Base-by-base conservation (phyloP, 306 rosid species). In the Vigna angularis region DNA sequence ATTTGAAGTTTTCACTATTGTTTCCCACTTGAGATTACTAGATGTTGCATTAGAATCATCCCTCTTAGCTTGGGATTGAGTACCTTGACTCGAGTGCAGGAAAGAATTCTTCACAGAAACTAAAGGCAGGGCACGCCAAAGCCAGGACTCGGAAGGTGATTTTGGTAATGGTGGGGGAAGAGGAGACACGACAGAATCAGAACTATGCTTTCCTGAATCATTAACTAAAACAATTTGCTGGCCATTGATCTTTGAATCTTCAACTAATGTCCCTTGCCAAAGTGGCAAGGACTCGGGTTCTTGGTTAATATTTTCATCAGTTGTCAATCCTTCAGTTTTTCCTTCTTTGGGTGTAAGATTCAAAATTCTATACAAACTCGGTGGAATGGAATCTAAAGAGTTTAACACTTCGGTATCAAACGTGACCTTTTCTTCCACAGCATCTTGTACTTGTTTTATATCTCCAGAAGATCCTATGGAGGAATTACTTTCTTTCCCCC, bases 111-210 rank as follows among this genome's bases (percentile, higher is more conserved):
- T 79, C 0, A 84, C 58, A 34, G 97, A 75, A 78, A 82, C 56
- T 22, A 90, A 85, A 73, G 98, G 90, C 59, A 91, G 82, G 14
- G 97, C 87, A 10, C 90, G 91, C 94, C 93, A 90, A 59, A 95
- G 98, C 99, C 98, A 95, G 45, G 99, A 95, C 80, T 95, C 96
- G 0, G 98, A 88, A 58, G 99, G 99, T 11, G 99, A 93, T 85
- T 84, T 95, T 17, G 98, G 99, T 72, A 93, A 76, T 24, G 99
- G 97, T 45, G 93, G 99, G 6, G 90, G 90, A 65, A 77, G 89
- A 77, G 84, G 83, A 84, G 91, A 82, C 58, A 49, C n/a, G 68
- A 49, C 70, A 53, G 70, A 67, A 49, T 77, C 83, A 73, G 82
- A 38, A 74, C 75, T 30, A 11, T 40, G 65, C 56, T 71, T 81